Evolutionary conservation across 1,139 yeast species (phyloP).

Genomic region (Candida sp.): DNA sequence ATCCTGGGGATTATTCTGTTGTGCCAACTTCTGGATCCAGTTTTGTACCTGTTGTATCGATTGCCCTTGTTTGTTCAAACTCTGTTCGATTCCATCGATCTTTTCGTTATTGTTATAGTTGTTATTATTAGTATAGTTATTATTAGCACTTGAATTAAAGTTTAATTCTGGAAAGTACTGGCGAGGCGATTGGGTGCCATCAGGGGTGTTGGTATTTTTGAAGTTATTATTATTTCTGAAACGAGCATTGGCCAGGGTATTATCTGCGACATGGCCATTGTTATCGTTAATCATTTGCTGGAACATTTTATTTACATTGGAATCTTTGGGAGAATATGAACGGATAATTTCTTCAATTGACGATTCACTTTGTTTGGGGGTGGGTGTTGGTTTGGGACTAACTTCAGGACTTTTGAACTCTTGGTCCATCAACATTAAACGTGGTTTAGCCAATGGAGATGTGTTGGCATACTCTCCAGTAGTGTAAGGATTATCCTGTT

Average conservation of each 20-base stretch:
- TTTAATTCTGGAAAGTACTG: slow-evolving; percentile 32
- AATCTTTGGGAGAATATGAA: slow-evolving; percentile 17
- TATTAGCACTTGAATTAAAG: slow-evolving; percentile 12
- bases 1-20: slow-evolving; percentile 18
- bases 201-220: not conserved
- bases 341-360: slow-evolving; percentile 38
- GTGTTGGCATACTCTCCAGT: slow-evolving; percentile 8
- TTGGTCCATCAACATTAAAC: slow-evolving; percentile 43
- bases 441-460: slow-evolving; percentile 27
- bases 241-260: not conserved
- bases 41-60: slow-evolving; percentile 58
- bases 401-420: slow-evolving; percentile 22
- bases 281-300: slow-evolving; percentile 24
- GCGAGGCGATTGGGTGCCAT: slow-evolving; percentile 20
- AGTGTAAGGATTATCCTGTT: slow-evolving; percentile 4
- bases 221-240: not conserved
- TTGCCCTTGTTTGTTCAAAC: slow-evolving; percentile 48
- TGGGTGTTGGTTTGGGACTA: slow-evolving; percentile 7
- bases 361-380: slow-evolving; percentile 9
- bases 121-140: slow-evolving; percentile 3
- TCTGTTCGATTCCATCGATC: slow-evolving; percentile 39
- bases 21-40: slow-evolving; percentile 48
- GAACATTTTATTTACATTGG: slow-evolving; percentile 24
- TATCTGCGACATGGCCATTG: slow-evolving; percentile 5
- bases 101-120: slow-evolving; percentile 12